Evolutionary conservation across 805 yeast genomes (phyloP).

Genomic region (Hemisphaericaspora nanyangensis): DNA sequence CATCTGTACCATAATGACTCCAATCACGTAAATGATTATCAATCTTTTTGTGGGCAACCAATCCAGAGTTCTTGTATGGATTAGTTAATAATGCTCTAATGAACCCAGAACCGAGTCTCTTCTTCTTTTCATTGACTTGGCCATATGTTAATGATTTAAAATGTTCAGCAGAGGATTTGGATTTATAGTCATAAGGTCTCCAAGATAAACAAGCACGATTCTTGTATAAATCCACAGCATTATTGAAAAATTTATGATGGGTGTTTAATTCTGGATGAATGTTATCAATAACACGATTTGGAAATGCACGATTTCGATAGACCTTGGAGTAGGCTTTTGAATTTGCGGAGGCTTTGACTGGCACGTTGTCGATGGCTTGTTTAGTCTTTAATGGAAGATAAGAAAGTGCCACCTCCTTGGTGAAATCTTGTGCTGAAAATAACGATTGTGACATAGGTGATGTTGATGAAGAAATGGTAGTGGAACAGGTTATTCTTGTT

Average conservation of each 20-base stretch:
- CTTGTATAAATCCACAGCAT: conserved; percentile 14
- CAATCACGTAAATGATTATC: conserved; percentile 14
- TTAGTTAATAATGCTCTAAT: conserved; percentile 21
- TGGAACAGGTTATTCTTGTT: too few species aligned
- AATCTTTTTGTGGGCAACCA: conserved; percentile 16
- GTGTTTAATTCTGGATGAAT: conserved; percentile 20
- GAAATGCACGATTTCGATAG: conserved; percentile 32
- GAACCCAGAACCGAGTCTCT: conserved; percentile 38
- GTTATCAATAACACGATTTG: conserved; percentile 8
- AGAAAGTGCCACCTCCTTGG: conserved; percentile 6
- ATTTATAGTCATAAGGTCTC: conserved; percentile 17
- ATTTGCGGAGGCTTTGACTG: conserved; percentile 14
- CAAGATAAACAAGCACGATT: conserved; percentile 19
- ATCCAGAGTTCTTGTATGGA: conserved; percentile 13
- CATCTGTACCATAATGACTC: conserved; percentile 8
- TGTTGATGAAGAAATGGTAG: too few species aligned
- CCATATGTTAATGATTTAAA: conserved; percentile 18
- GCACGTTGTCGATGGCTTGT: conserved; percentile 24
- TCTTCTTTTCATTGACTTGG: conserved; percentile 28
- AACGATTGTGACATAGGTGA: background rate
- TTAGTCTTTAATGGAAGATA: conserved; percentile 9
- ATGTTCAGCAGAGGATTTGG: conserved; percentile 5
- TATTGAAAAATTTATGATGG: conserved; percentile 16
- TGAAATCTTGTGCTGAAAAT: conserved; percentile 14
- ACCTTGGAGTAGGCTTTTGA: conserved; percentile 32